Conservation (phyloP, 805 yeast species). For the Metschnikowia santaceciliae region DNA sequence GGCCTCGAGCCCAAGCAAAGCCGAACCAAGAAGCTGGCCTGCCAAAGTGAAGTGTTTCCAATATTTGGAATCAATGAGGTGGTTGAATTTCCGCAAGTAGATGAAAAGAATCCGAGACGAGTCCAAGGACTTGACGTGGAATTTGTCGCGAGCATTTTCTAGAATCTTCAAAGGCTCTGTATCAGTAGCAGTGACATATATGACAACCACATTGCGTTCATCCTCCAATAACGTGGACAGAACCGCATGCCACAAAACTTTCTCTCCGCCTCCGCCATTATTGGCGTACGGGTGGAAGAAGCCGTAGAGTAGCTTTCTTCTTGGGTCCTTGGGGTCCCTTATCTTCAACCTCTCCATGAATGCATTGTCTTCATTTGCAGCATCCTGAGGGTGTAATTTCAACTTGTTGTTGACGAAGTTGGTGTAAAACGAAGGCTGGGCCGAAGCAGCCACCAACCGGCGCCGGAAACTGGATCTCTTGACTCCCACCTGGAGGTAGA, state of each 20-base stretch:
- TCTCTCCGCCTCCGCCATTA: conserved; percentile 98
- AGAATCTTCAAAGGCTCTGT: conserved; percentile 48
- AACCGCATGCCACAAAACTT: conserved; percentile 94
- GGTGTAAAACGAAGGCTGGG: conserved; percentile 35
- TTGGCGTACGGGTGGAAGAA: conserved; percentile 94
- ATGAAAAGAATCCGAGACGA: conserved; percentile 55
- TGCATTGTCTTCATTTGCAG: conserved; percentile 15
- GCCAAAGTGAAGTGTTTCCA: conserved; percentile 80
- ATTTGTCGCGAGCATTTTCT: conserved; percentile 49
- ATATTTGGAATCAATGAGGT: conserved; percentile 60
- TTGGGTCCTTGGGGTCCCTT: conserved; percentile 33
- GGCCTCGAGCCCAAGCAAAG: conserved; percentile 67
- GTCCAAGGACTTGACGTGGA: conserved; percentile 47
- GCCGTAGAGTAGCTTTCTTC: conserved; percentile 57
- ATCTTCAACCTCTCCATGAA: conserved; percentile 27
- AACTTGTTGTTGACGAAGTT: conserved; percentile 36
- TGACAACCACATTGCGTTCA: conserved; percentile 50
- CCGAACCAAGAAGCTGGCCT: conserved; percentile 85
- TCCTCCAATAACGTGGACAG: conserved; percentile 55
- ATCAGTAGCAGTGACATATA: conserved; percentile 69
- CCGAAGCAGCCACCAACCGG: conserved; percentile 33
- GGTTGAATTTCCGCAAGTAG: conserved; percentile 48
- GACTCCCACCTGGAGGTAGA: conserved; percentile 32
- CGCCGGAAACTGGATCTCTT: conserved; percentile 40
- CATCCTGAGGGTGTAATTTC: conserved; percentile 30